Evolutionary conservation across 2,329 filamentous ascomycete genomes (phyloP), one percentile per base, ranked within the genome.

Genomic region (Phoma herbarum): DNA sequence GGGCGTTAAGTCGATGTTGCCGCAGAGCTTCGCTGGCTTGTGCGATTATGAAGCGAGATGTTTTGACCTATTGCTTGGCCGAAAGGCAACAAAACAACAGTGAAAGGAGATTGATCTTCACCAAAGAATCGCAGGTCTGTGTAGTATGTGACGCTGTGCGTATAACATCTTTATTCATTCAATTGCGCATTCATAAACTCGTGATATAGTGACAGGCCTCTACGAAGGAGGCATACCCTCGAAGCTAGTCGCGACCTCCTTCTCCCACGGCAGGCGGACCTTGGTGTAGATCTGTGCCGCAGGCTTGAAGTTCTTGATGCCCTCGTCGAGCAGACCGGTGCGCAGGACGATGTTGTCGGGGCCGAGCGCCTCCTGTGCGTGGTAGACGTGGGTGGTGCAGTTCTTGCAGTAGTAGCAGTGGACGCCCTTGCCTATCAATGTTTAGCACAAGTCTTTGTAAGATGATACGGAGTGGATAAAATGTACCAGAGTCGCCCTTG

Each of bases 371-470:
- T 80, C 78, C 65, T 85, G 84, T 66, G 85, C 82, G 73, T 86
- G 84, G 72, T 86, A 86, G 28, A 83, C 77, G 68, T 85, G 83
- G 3, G 78, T 69, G 8, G 82, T 85, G 81, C 84, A 86, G 66
- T 82, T 84, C 44, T 81, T 78, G 78, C 84, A 86, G 76, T 82
- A 86, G 77, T 81, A 86, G 79, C 84, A 86, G 73, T 85, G 75
- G 29, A 85, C 83, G 7, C 76, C 70, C 50, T 86, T 85, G 65
- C 83, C 83, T 81, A 42, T 35, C 37, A 23, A 56, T 18, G 37
- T 25, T 45, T 45, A 41, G 46, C n/a, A 41, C 5, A 39, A 9
- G 18, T 33, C 14, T n/a, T n/a, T n/a, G n/a, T n/a, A n/a, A n/a
- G n/a, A n/a, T n/a, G n/a, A n/a, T n/a, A n/a, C n/a, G n/a, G n/a